Evolutionary conservation across 2,329 filamentous ascomycete species (phyloP).

Genomic region (Fusarium agapanthi): DNA sequence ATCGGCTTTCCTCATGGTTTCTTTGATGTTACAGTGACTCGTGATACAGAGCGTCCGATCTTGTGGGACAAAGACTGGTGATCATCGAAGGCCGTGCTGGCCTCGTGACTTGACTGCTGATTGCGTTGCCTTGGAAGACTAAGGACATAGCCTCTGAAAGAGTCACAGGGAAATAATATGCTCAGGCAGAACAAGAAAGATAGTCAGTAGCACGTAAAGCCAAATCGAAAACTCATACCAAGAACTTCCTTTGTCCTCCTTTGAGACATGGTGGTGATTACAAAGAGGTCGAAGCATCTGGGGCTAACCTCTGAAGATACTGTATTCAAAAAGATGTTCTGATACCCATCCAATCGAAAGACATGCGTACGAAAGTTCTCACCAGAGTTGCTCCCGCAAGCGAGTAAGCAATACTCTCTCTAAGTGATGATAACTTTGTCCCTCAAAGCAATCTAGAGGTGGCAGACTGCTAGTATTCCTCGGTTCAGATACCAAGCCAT

Average conservation of each 20-base stretch:
- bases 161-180: neutral
- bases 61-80: neutral
- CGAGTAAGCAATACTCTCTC: neutral
- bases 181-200: neutral
- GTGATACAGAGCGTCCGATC: neutral
- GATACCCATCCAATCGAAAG: neutral
- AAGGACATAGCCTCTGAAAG: neutral
- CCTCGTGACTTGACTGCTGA: slow-evolving; percentile 6
- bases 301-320: neutral
- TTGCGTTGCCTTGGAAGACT: neutral
- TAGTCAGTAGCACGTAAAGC: neutral
- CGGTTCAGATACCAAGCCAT: neutral
- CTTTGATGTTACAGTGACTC: neutral
- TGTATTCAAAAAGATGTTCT: neutral
- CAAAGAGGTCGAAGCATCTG: neutral
- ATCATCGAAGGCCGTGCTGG: neutral
- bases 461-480: neutral
- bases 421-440: too few species aligned
- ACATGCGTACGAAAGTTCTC: neutral
- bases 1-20: neutral
- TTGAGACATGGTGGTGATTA: neutral
- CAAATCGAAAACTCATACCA: neutral
- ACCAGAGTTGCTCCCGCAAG: neutral
- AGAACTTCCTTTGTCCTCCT: neutral
- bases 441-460: neutral